These are phyloP conservation scores for Mucor ambiguus DNA, from an alignment of 371 early-diverging fungal genomes.

Conservation along the genomic window DNA sequence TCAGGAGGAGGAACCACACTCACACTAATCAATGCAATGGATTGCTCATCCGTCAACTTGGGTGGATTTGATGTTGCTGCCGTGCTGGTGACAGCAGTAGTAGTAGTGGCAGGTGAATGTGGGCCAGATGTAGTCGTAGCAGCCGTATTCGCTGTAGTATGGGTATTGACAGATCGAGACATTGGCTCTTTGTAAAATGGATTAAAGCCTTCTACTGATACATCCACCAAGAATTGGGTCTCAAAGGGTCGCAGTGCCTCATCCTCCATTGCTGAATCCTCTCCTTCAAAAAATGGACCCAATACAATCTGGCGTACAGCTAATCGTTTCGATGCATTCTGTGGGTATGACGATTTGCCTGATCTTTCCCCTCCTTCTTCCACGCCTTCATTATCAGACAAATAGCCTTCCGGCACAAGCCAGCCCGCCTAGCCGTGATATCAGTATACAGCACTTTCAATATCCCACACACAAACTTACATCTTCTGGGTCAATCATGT, in stretches of 20 bases:
- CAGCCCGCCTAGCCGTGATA: constrained; percentile 52
- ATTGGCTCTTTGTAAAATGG: constrained; percentile 30
- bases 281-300: constrained; percentile 58
- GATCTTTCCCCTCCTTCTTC: constrained; percentile 49
- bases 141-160: background rate
- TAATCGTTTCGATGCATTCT: constrained; percentile 13
- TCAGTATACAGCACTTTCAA: background rate
- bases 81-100: background rate
- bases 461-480: constrained; percentile 13
- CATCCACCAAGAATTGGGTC: constrained; percentile 25
- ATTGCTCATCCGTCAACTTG: constrained; percentile 37
- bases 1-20: background rate
- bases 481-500: constrained; percentile 50
- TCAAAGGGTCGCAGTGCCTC: constrained; percentile 30
- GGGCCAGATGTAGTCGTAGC: background rate
- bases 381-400: constrained; percentile 79
- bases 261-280: constrained; percentile 15
- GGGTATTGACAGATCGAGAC: background rate
- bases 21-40: constrained; percentile 38
- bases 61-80: background rate
- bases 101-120: background rate
- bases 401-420: constrained; percentile 80
- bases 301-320: constrained; percentile 46
- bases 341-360: background rate
- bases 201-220: constrained; percentile 28